Conservation (phyloP, 768 basidiomycete species). For the Candolleomyces eurysporus region DNA sequence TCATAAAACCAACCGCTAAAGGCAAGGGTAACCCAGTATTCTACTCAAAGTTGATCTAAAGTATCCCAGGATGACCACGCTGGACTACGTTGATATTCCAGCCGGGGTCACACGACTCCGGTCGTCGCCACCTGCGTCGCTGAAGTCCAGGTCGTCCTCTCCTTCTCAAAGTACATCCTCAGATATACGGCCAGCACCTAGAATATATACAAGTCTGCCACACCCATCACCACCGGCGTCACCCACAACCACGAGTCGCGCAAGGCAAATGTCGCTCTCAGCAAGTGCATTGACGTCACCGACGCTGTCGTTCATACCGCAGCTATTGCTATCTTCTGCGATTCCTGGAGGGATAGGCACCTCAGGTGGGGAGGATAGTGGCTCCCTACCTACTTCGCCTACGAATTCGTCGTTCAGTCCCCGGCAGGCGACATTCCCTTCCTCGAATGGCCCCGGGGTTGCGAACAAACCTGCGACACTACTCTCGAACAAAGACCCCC, state of each 20-base stretch:
- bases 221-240: conserved; percentile 29
- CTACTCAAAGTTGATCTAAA: neutral
- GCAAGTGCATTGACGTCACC: conserved; percentile 26
- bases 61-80: conserved; percentile 36
- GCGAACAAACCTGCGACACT: conserved; percentile 20
- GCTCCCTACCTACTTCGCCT: too few relatives aligned
- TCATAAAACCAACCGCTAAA: too few relatives aligned
- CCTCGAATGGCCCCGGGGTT: too few relatives aligned
- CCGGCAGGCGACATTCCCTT: too few relatives aligned
- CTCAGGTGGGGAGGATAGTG: neutral
- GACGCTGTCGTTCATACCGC: conserved; percentile 33
- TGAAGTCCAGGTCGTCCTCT: conserved; percentile 1
- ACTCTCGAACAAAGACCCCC: conserved; percentile 60
- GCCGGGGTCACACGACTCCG: conserved; percentile 39
- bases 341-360: conserved; percentile 15
- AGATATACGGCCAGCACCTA: conserved; percentile 37
- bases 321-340: conserved; percentile 34
- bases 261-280: conserved; percentile 17
- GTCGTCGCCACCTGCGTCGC: neutral
- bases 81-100: conserved; percentile 49
- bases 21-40: too few relatives aligned
- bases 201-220: conserved; percentile 43
- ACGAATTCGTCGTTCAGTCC: neutral
- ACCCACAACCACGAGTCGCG: conserved; percentile 12
- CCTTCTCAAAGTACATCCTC: conserved; percentile 10